Base-by-base conservation (phyloP, 345 rosid species). In the Populus davidiana region DNA sequence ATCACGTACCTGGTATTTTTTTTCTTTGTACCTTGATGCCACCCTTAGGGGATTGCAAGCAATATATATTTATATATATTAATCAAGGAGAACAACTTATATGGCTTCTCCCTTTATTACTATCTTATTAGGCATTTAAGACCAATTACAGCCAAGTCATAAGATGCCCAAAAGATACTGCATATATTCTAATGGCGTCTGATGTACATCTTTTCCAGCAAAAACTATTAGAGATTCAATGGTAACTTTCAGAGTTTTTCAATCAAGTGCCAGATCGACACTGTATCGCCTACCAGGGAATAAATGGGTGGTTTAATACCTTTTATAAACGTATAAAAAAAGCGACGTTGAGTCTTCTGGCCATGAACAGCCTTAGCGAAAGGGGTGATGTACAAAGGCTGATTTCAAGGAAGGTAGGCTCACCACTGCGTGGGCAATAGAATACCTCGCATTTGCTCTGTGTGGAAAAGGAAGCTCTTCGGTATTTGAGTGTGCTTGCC, bases 1-100 rank as follows among this genome's bases (percentile, higher is more conserved):
- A 54, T 68, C 54, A 65, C 29, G 31, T 35, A 23, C 71, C 47
- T 38, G 21, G 13, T 75, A 44, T 59, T 75, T 75, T 62, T n/a
- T 73, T n/a, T 17, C 69, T 62, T 39, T 61, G 69, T 39, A 61
- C 38, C 38, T 27, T 20, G 16, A 17, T 35, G 29, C 39, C n/a
- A 8, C 23, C 25, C 33, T 43, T 9, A 11, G 23, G 14, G 75
- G 75, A 67, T 47, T 21, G 63, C 65, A 14, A 39, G 70, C 35
- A 14, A 65, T 65, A 9, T 69, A 67, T 31, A 38, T n/a, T n/a
- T n/a, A n/a, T 25, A 27, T 27, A 38, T 68, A n/a, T 8, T 54
- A 54, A 25, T 39, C 68, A 54, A 38, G 73, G 67, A 68, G 14
- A 41, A 41, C 54, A 69, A 18, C n/a, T 65, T 65, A 12, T 65